Evolutionary conservation across 495 filamentous ascomycete species (phyloP), one percentile per base, ranked within the genome.

Genomic region (Mycothermus thermophilus): DNA sequence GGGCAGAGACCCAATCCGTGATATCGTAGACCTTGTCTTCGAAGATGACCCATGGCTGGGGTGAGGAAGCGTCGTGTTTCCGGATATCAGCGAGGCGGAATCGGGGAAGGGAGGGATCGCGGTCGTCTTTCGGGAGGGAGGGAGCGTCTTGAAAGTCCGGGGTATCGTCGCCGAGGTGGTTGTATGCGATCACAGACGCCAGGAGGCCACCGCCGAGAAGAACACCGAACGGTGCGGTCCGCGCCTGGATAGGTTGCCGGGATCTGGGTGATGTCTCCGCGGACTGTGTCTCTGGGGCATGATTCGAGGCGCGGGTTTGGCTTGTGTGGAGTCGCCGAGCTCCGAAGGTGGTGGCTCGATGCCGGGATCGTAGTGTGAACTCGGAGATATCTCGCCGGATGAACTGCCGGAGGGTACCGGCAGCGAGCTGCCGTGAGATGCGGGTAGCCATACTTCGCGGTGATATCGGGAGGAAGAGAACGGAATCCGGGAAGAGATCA

Each of bases 1-100:
- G 72, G n/a, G 58, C 66, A 3, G 55, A 48, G 1, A 76, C 43
- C 66, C 67, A 76, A 18, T 70, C 61, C 8, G 71, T 75, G 29
- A 76, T 75, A 39, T 75, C 60, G 56, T 74, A 76, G 6, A 76
- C 70, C 22, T 65, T 63, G 43, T 63, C 60, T 10, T 56, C 64
- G 21, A 56, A 59, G 20, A 54, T 63, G 0, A 74, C 63, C 71
- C 71, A 75, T 11, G 63, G 63, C 3, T 51, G 33, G 1, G 55
- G 35, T 0, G 71, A 68, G 13, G 55, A 54, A 0, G 52, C 47
- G 9, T 58, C 63, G 42, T 75, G 71, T 16, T 64, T 41, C 13
- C 49, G 56, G 15, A 76, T 43, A 23, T 72, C 65, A 32, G 52
- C 35, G 19, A 75, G 55, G 4, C 62, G 58, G 48, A 60, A 68